Percentiles rank a stretch among this genome's conserved stretches.
phyloP scores from a whole-genome alignment of 805 yeast species.

The Candida vartiovaarae region DNA sequence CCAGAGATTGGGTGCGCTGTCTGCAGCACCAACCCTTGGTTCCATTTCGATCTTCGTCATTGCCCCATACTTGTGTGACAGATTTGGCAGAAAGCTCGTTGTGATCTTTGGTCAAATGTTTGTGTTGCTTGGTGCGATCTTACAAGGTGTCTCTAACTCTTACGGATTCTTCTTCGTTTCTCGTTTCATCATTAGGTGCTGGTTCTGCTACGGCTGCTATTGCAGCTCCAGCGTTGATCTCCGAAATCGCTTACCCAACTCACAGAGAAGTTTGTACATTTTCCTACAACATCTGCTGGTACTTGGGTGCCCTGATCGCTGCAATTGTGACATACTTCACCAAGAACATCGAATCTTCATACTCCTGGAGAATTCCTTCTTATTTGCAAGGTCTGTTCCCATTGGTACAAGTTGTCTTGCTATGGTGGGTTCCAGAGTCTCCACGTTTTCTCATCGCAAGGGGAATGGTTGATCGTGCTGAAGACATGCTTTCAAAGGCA shows the following conservation, averaged over 20 bases:
- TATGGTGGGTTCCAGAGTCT: slow-evolving; percentile 40
- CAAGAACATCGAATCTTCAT: slow-evolving; percentile 21
- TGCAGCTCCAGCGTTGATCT: slow-evolving; percentile 41
- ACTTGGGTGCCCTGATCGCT: slow-evolving; percentile 45
- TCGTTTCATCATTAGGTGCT: slow-evolving; percentile 43
- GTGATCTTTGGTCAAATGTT: slow-evolving; percentile 14
- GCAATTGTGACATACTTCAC: slow-evolving; percentile 22
- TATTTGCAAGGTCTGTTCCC: slow-evolving; percentile 44
- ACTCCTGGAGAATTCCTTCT: slow-evolving; percentile 51
- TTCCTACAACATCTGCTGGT: slow-evolving; percentile 43
- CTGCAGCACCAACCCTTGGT: slow-evolving; percentile 37
- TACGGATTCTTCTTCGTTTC: slow-evolving; percentile 15
- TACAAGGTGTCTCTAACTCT: slow-evolving; percentile 21
- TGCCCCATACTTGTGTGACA: slow-evolving; percentile 28
- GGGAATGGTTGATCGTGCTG: slow-evolving; percentile 38
- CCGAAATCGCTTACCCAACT: slow-evolving; percentile 44
- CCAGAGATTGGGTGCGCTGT: slow-evolving; percentile 31
- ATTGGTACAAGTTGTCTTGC: slow-evolving; percentile 29
- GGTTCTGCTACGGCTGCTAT: slow-evolving; percentile 33
- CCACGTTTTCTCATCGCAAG: slow-evolving; percentile 39
- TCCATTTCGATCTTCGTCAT: slow-evolving; percentile 25
- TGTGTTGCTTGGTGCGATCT: slow-evolving; percentile 17
- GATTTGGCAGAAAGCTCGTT: slow-evolving; percentile 32
- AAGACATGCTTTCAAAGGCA: slow-evolving; percentile 29
- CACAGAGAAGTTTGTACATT: slow-evolving; percentile 35